Evolutionary conservation across 768 basidiomycete species (phyloP).

Genomic region (Serendipita sp.): DNA sequence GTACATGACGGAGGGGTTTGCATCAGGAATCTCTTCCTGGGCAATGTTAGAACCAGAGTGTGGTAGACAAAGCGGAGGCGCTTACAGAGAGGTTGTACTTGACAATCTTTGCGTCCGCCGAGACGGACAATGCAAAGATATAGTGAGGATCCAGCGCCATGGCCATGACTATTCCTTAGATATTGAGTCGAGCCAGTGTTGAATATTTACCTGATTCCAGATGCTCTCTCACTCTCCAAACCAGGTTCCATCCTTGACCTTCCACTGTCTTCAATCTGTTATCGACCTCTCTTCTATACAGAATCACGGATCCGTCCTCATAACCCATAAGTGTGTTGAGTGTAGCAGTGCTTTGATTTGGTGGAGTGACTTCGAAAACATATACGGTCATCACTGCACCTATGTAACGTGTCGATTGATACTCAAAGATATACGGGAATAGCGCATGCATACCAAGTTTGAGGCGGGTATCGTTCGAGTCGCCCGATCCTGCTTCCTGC

Average conservation of each 20-base stretch:
- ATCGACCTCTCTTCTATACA: slow-evolving; percentile 35
- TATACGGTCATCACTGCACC: slow-evolving; percentile 61
- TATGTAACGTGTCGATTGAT: not conserved
- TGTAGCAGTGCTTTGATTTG: not conserved
- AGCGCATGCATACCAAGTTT: not conserved
- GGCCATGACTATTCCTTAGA: slow-evolving; percentile 52
- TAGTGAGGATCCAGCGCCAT: slow-evolving; percentile 52
- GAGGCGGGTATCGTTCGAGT: slow-evolving; percentile 10
- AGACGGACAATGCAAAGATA: slow-evolving; percentile 57
- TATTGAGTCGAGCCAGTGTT: not conserved
- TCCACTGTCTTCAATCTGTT: slow-evolving; percentile 41
- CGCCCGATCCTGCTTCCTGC: not conserved
- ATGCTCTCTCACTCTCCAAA: slow-evolving; percentile 56
- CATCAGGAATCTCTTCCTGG: not conserved
- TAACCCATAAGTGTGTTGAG: slow-evolving; percentile 60
- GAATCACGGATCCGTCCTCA: slow-evolving; percentile 74
- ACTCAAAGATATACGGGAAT: not conserved
- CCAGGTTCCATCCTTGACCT: slow-evolving; percentile 53
- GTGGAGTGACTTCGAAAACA: slow-evolving; percentile 28
- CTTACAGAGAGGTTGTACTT: slow-evolving; percentile 18
- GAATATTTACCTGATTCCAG: slow-evolving; percentile 46
- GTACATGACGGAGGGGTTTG: slow-evolving; percentile 14
- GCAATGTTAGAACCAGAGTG: not conserved
- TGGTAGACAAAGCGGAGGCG: not conserved
- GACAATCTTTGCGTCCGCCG: slow-evolving; percentile 51